phyloP scores from a whole-genome alignment of 768 basidiomycete species.

The Tricholomella constricta region DNA sequence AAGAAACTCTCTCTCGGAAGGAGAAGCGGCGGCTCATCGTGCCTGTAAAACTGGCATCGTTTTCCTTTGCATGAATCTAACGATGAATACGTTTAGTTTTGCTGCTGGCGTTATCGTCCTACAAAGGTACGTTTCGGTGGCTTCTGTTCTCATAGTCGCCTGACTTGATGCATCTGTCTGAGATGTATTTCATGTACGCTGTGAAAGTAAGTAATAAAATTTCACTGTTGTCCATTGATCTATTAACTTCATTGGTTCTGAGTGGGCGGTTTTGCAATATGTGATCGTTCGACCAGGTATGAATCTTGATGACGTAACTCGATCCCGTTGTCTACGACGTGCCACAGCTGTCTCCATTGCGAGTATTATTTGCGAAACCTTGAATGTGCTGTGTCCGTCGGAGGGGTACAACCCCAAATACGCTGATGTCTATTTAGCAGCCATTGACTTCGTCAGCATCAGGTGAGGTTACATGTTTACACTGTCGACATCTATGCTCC shows the following conservation, averaged over 20 bases:
- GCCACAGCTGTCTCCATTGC: conserved; percentile 60
- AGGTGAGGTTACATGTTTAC: conserved; percentile 48
- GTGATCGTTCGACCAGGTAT: conserved; percentile 64
- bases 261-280: conserved; percentile 92
- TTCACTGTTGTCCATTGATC: background rate
- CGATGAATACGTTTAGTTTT: conserved; percentile 51
- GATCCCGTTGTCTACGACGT: background rate
- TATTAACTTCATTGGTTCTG: conserved; percentile 8
- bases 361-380: conserved; percentile 76
- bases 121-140: conserved; percentile 56
- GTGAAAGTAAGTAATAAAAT: conserved; percentile 53
- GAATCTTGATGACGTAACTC: background rate
- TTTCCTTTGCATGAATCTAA: background rate
- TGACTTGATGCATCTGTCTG: conserved; percentile 3
- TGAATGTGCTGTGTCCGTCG: conserved; percentile 68
- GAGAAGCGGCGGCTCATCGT: conserved; percentile 77
- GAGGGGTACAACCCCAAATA: conserved; percentile 58
- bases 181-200: conserved; percentile 90
- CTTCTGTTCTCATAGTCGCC: background rate
- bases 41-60: conserved; percentile 42
- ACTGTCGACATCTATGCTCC: too few relatives aligned
- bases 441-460: conserved; percentile 79
- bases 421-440: conserved; percentile 70
- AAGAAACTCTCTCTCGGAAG: conserved; percentile 72
- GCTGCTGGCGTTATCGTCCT: conserved; percentile 79